Evolutionary conservation across 345 rosid genomes (phyloP), one percentile per base, ranked within the genome.

Genomic region (Hibiscus tridactylites): DNA sequence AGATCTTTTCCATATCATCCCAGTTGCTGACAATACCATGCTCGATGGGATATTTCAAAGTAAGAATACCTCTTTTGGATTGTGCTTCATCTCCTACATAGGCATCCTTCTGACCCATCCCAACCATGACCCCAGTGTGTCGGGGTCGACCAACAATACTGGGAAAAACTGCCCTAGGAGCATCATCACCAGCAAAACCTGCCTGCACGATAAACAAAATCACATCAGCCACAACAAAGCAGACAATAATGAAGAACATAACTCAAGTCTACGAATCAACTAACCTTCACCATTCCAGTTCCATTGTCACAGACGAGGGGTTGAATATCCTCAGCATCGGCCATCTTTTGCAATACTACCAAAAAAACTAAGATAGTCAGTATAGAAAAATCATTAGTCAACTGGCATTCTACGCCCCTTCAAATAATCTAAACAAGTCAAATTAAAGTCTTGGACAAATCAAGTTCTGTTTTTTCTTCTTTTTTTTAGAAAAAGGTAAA

Each of bases 1-100:
- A 92, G 50, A 92, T 92, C 76, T 92, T 92, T 86, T 92, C 96
- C 98, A 92, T 92, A 63, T 82, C 85, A 61, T 82, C 85, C 85
- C 85, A 82, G 76, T 82, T 82, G 74, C 81, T 82, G 19, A 82
- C 85, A 42, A 82, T 82, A 47, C 85, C 85, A 31, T 82, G 85
- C 74, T 82, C 85, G 56, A 82, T 82, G 12, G 85, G 85, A 74
- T 82, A 82, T 44, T 82, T 82, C 76, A 82, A 75, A 29, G 85
- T 79, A 58, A 82, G 71, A 47, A 82, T 82, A 77, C 85, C 85
- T 73, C 85, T 82, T 63, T 82, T 82, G 3, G 85, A 82, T n/a
- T 82, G 85, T 24, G 85, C 85, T 68, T 82, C 85, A 62, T 72
- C 75, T 61, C 80, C 98, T 63, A 90, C 98, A 61, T 90, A 92